Conservation (phyloP, 2,329 filamentous ascomycete species). For the Lasiodiplodia gonubiensis region DNA sequence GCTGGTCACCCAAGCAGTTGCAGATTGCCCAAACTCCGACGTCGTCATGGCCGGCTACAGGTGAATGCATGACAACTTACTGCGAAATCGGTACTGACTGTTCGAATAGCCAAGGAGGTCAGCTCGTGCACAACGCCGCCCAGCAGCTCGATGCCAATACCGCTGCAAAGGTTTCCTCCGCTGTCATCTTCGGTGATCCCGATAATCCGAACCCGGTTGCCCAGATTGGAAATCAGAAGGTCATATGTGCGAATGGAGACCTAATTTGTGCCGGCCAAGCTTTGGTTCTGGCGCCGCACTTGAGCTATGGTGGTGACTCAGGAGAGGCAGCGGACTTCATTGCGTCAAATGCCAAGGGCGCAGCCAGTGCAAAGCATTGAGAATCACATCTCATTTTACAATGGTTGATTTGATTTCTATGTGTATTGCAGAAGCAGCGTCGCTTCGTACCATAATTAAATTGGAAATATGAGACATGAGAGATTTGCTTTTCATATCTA, state of each 20-base stretch:
- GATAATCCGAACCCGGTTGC: conserved; percentile 43
- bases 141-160: neutral
- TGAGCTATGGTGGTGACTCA: conserved; percentile 43
- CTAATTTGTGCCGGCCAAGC: conserved; percentile 42
- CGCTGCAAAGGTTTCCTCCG: conserved; percentile 5
- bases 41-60: conserved; percentile 57
- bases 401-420: too few relatives aligned
- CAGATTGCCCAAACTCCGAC: conserved; percentile 54
- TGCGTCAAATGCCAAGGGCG: neutral
- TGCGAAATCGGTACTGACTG: neutral
- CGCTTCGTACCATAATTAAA: too few relatives aligned
- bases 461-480: too few relatives aligned
- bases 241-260: conserved; percentile 45
- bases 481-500: too few relatives aligned
- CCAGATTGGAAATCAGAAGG: conserved; percentile 40
- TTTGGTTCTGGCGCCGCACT: conserved; percentile 41
- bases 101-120: conserved; percentile 44
- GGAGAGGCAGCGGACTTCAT: conserved; percentile 40
- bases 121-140: conserved; percentile 54
- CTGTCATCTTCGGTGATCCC: conserved; percentile 41
- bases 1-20: conserved; percentile 46
- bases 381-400: too few relatives aligned
- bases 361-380: neutral
- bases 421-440: too few relatives aligned
- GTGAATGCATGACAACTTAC: conserved; percentile 30